phyloP scores from a whole-genome alignment of 805 yeast species.

The Cyberlindnera mrakii region DNA sequence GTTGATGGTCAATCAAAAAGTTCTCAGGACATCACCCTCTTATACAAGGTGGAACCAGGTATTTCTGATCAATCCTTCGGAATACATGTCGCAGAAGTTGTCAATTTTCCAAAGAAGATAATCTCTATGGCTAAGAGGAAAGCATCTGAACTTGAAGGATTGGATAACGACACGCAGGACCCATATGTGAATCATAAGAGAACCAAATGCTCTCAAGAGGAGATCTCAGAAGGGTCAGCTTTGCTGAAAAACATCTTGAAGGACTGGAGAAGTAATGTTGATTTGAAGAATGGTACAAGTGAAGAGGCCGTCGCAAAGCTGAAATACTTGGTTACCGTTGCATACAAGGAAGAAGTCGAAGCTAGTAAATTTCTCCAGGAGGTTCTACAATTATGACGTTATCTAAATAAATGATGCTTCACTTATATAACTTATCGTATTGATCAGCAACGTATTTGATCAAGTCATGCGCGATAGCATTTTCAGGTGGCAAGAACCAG shows the following conservation, averaged over 20 bases:
- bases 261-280: conserved; percentile 27
- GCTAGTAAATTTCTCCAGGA: conserved; percentile 41
- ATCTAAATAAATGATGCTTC: conserved; percentile 10
- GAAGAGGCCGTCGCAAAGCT: conserved; percentile 36
- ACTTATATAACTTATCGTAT: conserved; percentile 3
- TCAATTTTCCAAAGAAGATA: conserved; percentile 85
- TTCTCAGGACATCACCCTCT: conserved; percentile 69
- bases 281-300: conserved; percentile 18
- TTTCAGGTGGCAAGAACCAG: conserved; percentile 20
- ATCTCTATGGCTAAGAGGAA: conserved; percentile 93
- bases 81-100: conserved; percentile 95
- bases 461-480: conserved; percentile 24
- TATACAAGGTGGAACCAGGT: conserved; percentile 96
- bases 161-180: conserved; percentile 38
- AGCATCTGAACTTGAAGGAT: conserved; percentile 74
- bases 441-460: conserved; percentile 18
- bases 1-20: conserved; percentile 43
- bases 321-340: conserved; percentile 26
- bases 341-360: conserved; percentile 22
- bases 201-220: conserved; percentile 45
- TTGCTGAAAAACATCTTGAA: conserved; percentile 37
- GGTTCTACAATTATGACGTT: conserved; percentile 41
- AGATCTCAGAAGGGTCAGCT: conserved; percentile 49
- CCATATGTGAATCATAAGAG: conserved; percentile 38
- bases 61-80: conserved; percentile 94